These are phyloP conservation scores for Suhomyces bribrorum DNA, from an alignment of 1,139 yeast genomes.

Conservation along the genomic window DNA sequence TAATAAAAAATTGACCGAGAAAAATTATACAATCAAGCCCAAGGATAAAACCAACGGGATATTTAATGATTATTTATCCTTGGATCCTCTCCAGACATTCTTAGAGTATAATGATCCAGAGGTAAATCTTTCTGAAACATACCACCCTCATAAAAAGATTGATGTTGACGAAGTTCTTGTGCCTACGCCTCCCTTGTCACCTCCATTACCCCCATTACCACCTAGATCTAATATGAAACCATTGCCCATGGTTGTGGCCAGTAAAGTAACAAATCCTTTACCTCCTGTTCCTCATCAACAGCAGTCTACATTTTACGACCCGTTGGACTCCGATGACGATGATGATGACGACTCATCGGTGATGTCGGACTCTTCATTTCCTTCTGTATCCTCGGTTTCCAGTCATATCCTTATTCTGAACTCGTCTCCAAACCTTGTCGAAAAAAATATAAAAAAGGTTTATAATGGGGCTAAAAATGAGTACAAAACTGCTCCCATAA, in stretches of 20 bases:
- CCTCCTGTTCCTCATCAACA: constrained; percentile 10
- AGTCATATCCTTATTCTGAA: constrained; percentile 24
- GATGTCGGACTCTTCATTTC: constrained; percentile 20
- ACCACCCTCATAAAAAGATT: constrained; percentile 30
- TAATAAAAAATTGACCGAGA: constrained; percentile 25
- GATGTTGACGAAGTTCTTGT: constrained; percentile 23
- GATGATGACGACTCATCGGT: constrained; percentile 21
- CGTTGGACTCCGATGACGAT: constrained; percentile 22
- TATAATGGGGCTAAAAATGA: constrained; percentile 41
- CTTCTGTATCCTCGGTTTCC: constrained; percentile 23
- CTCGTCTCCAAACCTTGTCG: constrained; percentile 22
- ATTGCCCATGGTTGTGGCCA: constrained; percentile 12
- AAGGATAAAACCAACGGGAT: constrained; percentile 34
- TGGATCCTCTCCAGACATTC: constrained; percentile 39
- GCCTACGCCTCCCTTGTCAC: constrained; percentile 20
- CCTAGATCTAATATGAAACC: constrained; percentile 29
- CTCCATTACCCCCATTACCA: constrained; percentile 27
- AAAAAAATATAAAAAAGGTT: constrained; percentile 26
- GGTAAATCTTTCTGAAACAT: constrained; percentile 30
- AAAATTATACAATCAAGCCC: constrained; percentile 27
- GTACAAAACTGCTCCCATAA: constrained; percentile 35
- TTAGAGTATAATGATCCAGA: constrained; percentile 31
- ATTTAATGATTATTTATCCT: constrained; percentile 32
- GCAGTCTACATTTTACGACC: constrained; percentile 11
- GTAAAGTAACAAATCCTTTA: constrained; percentile 11